A percentile compares a stretch with the other conserved stretches of the same genome.
Conservation (phyloP, 371 early-diverging fungal genomes). For the Thermomucor indicae-seudaticae region DNA sequence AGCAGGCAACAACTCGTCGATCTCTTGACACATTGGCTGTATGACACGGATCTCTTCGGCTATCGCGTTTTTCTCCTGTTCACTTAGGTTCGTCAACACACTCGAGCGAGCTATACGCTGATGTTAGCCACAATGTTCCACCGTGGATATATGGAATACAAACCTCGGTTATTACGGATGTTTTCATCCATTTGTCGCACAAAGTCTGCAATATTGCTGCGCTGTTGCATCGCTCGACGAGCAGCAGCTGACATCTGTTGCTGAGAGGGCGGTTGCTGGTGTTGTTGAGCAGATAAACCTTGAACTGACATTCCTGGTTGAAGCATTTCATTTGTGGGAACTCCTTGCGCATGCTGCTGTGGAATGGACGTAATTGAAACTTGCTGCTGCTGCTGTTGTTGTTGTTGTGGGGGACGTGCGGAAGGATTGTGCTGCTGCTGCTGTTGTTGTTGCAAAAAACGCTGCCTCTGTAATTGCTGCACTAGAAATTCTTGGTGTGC, state of each 20-base stretch:
- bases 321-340: constrained; percentile 7
- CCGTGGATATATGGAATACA: neutral
- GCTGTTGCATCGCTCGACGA: too few relatives aligned
- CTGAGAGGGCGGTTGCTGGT: constrained; percentile 12
- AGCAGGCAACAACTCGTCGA: constrained; percentile 38
- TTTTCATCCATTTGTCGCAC: constrained; percentile 44
- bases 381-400: constrained; percentile 20
- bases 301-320: constrained; percentile 10
- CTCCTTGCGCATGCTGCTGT: constrained; percentile 14
- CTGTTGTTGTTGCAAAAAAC: constrained; percentile 11
- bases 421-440: constrained; percentile 15
- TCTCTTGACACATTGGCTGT: constrained; percentile 43
- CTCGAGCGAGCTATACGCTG: neutral
- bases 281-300: constrained; percentile 8
- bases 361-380: too few relatives aligned
- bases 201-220: constrained; percentile 29
- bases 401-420: constrained; percentile 15
- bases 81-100: constrained; percentile 26
- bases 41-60: constrained; percentile 33
- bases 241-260: constrained; percentile 1
- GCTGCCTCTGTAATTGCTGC: constrained; percentile 17
- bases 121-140: neutral
- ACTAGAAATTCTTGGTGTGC: constrained; percentile 3
- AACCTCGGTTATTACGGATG: constrained; percentile 41
- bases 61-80: constrained; percentile 45